phyloP scores from a whole-genome alignment of 805 yeast genomes.

The Tetrapisispora arboricola region DNA sequence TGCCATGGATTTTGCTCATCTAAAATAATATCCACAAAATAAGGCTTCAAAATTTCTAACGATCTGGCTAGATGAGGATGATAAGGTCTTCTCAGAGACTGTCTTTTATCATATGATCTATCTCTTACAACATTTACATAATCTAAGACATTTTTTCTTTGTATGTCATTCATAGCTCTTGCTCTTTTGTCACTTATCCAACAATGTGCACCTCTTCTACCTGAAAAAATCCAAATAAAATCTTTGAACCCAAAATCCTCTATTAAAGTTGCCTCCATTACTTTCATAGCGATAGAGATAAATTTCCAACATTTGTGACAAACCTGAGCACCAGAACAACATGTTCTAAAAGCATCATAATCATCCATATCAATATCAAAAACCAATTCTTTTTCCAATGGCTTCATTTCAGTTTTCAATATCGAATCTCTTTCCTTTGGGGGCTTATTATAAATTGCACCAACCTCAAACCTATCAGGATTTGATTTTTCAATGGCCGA shows the following conservation, averaged over 20 bases:
- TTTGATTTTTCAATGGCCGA: slow-evolving; percentile 59
- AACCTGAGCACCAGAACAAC: slow-evolving; percentile 78
- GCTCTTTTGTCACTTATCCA: slow-evolving; percentile 91
- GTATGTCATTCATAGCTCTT: slow-evolving; percentile 56
- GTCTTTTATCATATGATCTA: slow-evolving; percentile 36
- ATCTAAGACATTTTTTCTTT: slow-evolving; percentile 70
- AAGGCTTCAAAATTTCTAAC: slow-evolving; percentile 50
- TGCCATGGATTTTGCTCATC: slow-evolving; percentile 86
- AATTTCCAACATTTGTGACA: slow-evolving; percentile 92
- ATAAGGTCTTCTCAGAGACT: slow-evolving; percentile 61
- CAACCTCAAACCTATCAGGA: slow-evolving; percentile 90
- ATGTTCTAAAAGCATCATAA: slow-evolving; percentile 87
- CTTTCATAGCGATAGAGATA: slow-evolving; percentile 71
- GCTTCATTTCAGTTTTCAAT: slow-evolving; percentile 68
- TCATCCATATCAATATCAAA: slow-evolving; percentile 97
- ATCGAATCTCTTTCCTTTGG: slow-evolving; percentile 78
- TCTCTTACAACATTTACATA: slow-evolving; percentile 69
- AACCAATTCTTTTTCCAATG: slow-evolving; percentile 77
- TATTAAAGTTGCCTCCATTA: slow-evolving; percentile 58
- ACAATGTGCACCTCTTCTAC: slow-evolving; percentile 98
- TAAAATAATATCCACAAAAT: slow-evolving; percentile 56
- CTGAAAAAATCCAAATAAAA: slow-evolving; percentile 91
- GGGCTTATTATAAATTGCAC: slow-evolving; percentile 79
- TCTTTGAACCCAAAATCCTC: slow-evolving; percentile 87
- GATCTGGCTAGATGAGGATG: slow-evolving; percentile 84